phyloP scores from a whole-genome alignment of 2,329 filamentous ascomycete species.

The Clarireedia homoeocarpa region DNA sequence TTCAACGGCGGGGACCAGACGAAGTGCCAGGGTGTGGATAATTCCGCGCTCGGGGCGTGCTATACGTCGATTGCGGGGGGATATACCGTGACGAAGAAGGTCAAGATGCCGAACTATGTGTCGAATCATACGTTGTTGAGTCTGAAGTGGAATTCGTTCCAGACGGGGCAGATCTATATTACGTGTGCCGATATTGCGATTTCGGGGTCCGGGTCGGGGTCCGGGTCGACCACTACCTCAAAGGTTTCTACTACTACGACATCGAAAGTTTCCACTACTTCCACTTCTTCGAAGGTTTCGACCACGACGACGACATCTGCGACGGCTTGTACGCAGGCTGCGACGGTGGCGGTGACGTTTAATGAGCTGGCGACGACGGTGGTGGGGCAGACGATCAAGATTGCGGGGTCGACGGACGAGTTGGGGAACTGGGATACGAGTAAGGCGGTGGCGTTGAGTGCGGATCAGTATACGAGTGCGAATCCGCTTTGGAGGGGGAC shows the following conservation, averaged over 20 bases:
- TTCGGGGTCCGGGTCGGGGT: not conserved
- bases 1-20: constrained; percentile 33
- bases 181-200: constrained; percentile 46
- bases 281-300: constrained; percentile 25
- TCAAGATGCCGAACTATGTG: constrained; percentile 17
- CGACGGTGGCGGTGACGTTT: constrained; percentile 43
- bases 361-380: constrained; percentile 47
- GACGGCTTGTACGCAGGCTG: constrained; percentile 36
- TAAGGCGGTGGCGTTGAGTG: constrained; percentile 49
- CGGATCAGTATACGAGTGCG: constrained; percentile 48
- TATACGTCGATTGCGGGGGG: not conserved
- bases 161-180: constrained; percentile 46
- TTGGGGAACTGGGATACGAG: constrained; percentile 56
- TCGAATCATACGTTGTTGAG: constrained; percentile 44
- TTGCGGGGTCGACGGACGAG: constrained; percentile 50
- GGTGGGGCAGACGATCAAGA: constrained; percentile 56
- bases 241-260: constrained; percentile 7
- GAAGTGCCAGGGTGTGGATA: not conserved
- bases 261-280: constrained; percentile 9
- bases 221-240: not conserved
- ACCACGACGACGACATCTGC: constrained; percentile 33
- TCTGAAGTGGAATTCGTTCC: constrained; percentile 47
- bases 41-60: not conserved
- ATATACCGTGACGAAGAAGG: not conserved
- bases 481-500: constrained; percentile 56